phyloP scores from a whole-genome alignment of 2,329 filamentous ascomycete genomes.

The Ophiostoma angusticollis region DNA sequence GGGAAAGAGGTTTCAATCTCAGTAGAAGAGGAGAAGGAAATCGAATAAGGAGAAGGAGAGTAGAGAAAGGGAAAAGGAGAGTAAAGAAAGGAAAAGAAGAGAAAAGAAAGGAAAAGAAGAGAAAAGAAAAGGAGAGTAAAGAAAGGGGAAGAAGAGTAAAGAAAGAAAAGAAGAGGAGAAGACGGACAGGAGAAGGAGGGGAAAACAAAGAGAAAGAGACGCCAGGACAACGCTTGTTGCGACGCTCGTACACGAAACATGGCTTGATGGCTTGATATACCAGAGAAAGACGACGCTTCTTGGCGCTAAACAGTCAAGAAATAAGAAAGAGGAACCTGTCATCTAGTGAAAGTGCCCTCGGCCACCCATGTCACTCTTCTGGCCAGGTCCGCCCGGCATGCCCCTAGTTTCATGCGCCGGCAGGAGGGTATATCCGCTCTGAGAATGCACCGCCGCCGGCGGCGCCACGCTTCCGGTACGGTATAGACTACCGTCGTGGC shows the following conservation, averaged over 20 bases:
- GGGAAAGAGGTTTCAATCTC: too few relatives aligned
- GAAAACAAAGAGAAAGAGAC: constrained; percentile 1
- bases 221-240: background rate
- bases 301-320: too few relatives aligned
- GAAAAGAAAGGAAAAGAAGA: constrained; percentile 7
- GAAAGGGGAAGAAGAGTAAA: background rate
- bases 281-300: background rate
- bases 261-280: background rate
- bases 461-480: constrained; percentile 15
- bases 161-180: background rate
- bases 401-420: constrained; percentile 11
- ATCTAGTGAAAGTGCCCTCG: too few relatives aligned
- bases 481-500: constrained; percentile 18
- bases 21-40: too few relatives aligned
- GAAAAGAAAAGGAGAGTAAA: background rate
- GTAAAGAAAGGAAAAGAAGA: constrained; percentile 8
- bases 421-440: constrained; percentile 14
- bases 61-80: constrained; percentile 4
- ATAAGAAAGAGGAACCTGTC: too few relatives aligned
- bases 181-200: too few relatives aligned
- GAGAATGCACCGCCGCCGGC: constrained; percentile 11
- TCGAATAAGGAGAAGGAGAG: too few relatives aligned
- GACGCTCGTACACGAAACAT: background rate
- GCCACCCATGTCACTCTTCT: too few relatives aligned
- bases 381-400: constrained; percentile 7